Evolutionary conservation across 768 basidiomycete species (phyloP).

Genomic region (Psilocybe cyanescens): DNA sequence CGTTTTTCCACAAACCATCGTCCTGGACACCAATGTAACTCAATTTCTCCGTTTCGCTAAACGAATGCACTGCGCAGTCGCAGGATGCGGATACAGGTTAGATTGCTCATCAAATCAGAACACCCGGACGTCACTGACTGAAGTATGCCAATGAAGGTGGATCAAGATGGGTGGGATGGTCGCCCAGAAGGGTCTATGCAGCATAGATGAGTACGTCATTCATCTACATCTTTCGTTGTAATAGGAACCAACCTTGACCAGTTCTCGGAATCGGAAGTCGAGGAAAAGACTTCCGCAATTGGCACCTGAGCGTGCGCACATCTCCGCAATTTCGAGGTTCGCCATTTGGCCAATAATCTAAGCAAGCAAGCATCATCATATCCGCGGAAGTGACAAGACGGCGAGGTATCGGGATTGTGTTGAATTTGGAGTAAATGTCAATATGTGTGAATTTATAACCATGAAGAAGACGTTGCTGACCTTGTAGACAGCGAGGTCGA

Average conservation of each 20-base stretch:
- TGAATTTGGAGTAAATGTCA: slow-evolving; percentile 6
- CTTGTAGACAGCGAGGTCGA: slow-evolving; percentile 66
- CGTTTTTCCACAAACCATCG: slow-evolving; percentile 56
- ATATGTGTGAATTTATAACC: background rate
- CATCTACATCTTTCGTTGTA: background rate
- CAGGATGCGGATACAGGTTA: background rate
- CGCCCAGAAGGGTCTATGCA: slow-evolving; percentile 58
- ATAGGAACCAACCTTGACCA: slow-evolving; percentile 57
- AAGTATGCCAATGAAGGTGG: slow-evolving; percentile 83
- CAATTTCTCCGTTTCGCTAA: slow-evolving; percentile 88
- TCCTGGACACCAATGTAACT: slow-evolving; percentile 73
- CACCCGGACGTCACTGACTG: slow-evolving; percentile 40
- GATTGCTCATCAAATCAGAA: slow-evolving; percentile 9
- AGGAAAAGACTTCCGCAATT: slow-evolving; percentile 89
- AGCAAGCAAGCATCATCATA: background rate
- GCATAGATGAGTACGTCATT: slow-evolving; percentile 2
- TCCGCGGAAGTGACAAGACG: slow-evolving; percentile 13
- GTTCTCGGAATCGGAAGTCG: slow-evolving; percentile 83
- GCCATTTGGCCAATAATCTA: slow-evolving; percentile 79
- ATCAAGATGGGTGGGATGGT: slow-evolving; percentile 87
- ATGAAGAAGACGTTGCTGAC: slow-evolving; percentile 24
- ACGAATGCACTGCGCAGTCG: slow-evolving; percentile 64
- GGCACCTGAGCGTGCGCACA: slow-evolving; percentile 85
- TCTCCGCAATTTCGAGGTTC: slow-evolving; percentile 89
- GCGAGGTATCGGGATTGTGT: background rate